These are phyloP conservation scores for Verticillium dahliae DNA, from an alignment of 2,329 filamentous ascomycete genomes.

Conservation along the genomic window DNA sequence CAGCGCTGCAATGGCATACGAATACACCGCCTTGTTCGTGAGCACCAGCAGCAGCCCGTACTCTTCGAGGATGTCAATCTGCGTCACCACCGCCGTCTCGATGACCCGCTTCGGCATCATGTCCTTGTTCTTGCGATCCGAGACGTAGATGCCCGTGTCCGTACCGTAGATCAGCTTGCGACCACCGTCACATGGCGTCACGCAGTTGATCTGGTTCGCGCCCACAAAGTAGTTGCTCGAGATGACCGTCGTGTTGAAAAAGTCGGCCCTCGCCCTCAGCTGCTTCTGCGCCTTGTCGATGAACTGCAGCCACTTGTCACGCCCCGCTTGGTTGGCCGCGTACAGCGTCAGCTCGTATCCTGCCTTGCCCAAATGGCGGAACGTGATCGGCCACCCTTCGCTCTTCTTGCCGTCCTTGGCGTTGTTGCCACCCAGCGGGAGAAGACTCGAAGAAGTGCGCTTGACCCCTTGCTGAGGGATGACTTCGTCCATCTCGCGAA, in stretches of 20 bases:
- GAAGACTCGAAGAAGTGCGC: slow-evolving; percentile 79
- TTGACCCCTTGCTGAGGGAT: slow-evolving; percentile 78
- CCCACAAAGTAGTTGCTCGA: slow-evolving; percentile 54
- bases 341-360: slow-evolving; percentile 90
- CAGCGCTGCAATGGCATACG: slow-evolving; percentile 80
- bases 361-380: slow-evolving; percentile 90
- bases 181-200: slow-evolving; percentile 90
- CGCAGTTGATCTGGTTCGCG: slow-evolving; percentile 84
- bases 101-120: slow-evolving; percentile 73
- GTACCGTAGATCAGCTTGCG: slow-evolving; percentile 93
- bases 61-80: slow-evolving; percentile 93
- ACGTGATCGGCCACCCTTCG: slow-evolving; percentile 90
- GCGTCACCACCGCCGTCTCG: slow-evolving; percentile 81
- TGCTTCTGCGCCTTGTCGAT: slow-evolving; percentile 88
- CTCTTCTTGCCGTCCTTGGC: slow-evolving; percentile 49
- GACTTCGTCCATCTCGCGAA: slow-evolving; percentile 95
- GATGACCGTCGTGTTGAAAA: slow-evolving; percentile 69
- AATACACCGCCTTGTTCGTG: slow-evolving; percentile 86
- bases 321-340: slow-evolving; percentile 75
- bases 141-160: slow-evolving; percentile 87
- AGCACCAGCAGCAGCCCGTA: slow-evolving; percentile 87
- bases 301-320: slow-evolving; percentile 95
- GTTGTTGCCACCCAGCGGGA: slow-evolving; percentile 40
- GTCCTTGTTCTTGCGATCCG: slow-evolving; percentile 85
- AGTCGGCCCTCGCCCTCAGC: slow-evolving; percentile 79